Conservation (phyloP, 1,284 basidiomycete genomes). For the Stygiomarasmius scandens region DNA sequence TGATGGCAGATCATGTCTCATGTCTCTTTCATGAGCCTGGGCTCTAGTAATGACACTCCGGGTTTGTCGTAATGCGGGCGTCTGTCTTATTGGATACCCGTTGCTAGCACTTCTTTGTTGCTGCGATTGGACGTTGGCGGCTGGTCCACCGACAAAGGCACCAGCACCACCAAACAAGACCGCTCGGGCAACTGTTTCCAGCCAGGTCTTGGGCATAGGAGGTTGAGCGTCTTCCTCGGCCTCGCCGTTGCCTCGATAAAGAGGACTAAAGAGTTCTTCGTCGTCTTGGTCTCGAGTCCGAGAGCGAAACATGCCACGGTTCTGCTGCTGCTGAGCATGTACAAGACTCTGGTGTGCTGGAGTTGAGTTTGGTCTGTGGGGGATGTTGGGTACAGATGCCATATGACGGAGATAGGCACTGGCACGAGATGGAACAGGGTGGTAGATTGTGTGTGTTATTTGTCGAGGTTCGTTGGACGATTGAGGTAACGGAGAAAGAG, state of each 20-base stretch:
- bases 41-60: slow-evolving; percentile 9
- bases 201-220: slow-evolving; percentile 63
- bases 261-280: slow-evolving; percentile 12
- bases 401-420: slow-evolving; percentile 70
- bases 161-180: slow-evolving; percentile 51
- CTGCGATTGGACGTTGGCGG: slow-evolving; percentile 4
- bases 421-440: slow-evolving; percentile 53
- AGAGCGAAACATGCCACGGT: neutral
- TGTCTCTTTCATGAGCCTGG: neutral
- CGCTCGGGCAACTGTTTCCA: slow-evolving; percentile 63
- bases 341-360: slow-evolving; percentile 26
- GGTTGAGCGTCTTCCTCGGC: slow-evolving; percentile 18
- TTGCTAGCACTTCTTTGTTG: slow-evolving; percentile 11
- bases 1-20: neutral
- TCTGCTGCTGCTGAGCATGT: neutral
- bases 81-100: neutral
- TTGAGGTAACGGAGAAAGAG: slow-evolving; percentile 31
- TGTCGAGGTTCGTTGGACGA: slow-evolving; percentile 17
- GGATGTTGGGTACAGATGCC: slow-evolving; percentile 62
- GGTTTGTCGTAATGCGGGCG: slow-evolving; percentile 20
- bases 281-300: slow-evolving; percentile 9
- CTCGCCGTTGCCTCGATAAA: slow-evolving; percentile 17
- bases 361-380: slow-evolving; percentile 40
- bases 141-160: slow-evolving; percentile 47
- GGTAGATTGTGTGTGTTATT: slow-evolving; percentile 22